Evolutionary conservation across 441 rosid species (phyloP).

Genomic region (Populus hybrid): DNA sequence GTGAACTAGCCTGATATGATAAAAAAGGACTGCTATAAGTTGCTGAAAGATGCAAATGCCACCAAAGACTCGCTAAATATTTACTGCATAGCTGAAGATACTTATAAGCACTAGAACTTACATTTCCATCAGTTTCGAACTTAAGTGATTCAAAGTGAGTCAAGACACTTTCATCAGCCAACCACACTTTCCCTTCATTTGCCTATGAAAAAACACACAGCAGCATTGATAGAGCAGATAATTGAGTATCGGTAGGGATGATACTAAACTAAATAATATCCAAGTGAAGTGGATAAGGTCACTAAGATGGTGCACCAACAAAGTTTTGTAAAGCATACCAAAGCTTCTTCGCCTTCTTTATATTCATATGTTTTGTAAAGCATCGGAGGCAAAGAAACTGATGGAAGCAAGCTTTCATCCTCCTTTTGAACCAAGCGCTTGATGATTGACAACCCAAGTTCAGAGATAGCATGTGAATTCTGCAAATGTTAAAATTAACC

Average conservation of each 20-base stretch:
- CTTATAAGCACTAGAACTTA: slow-evolving; percentile 33
- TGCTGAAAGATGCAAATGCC: slow-evolving; percentile 17
- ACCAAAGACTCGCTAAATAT: slow-evolving; percentile 11
- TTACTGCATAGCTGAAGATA: slow-evolving; percentile 15
- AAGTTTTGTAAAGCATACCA: slow-evolving; percentile 37
- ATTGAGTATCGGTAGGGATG: background rate
- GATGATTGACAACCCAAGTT: slow-evolving; percentile 75
- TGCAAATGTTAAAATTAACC: slow-evolving; percentile 36
- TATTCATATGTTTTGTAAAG: slow-evolving; percentile 66
- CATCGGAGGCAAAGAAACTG: slow-evolving; percentile 58
- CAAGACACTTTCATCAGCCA: slow-evolving; percentile 77
- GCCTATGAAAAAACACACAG: slow-evolving; percentile 41
- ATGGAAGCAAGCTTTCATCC: slow-evolving; percentile 33
- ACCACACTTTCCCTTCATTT: slow-evolving; percentile 67
- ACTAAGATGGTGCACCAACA: background rate
- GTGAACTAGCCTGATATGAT: slow-evolving; percentile 49
- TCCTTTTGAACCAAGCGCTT: slow-evolving; percentile 60
- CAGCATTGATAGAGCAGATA: slow-evolving; percentile 7
- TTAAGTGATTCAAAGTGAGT: slow-evolving; percentile 71
- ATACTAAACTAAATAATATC: background rate
- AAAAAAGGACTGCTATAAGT: slow-evolving; percentile 20
- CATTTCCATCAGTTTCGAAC: slow-evolving; percentile 55
- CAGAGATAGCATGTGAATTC: slow-evolving; percentile 94
- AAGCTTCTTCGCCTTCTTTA: slow-evolving; percentile 54
- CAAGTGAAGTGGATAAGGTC: background rate